These are phyloP conservation scores for Nannizziopsis arthrosporioides DNA, from an alignment of 2,329 filamentous ascomycete species.

Conservation along the genomic window DNA sequence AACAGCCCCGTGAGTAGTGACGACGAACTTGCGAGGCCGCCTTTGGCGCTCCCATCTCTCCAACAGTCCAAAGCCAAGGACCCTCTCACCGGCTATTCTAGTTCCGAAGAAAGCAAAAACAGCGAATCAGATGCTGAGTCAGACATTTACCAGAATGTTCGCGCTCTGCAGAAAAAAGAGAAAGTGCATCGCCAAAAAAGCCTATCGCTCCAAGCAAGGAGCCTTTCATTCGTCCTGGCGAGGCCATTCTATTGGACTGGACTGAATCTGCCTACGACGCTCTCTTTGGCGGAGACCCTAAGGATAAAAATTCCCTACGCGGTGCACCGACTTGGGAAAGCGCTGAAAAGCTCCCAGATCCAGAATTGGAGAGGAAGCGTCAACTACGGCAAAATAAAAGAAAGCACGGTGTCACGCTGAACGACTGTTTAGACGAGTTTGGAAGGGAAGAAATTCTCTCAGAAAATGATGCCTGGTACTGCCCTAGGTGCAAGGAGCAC, in stretches of 20 bases:
- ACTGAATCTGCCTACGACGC: conserved; percentile 54
- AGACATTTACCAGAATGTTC: conserved; percentile 18
- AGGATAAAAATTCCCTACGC: conserved; percentile 41
- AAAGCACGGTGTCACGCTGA: conserved; percentile 67
- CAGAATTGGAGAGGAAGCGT: conserved; percentile 53
- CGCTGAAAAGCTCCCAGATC: conserved; percentile 44
- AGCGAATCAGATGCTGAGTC: conserved; percentile 25
- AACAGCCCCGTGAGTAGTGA: conserved; percentile 24
- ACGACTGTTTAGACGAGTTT: conserved; percentile 89
- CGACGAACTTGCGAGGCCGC: conserved; percentile 22
- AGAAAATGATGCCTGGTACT: conserved; percentile 96
- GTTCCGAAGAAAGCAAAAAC: conserved; percentile 16
- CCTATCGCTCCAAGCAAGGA: conserved; percentile 30
- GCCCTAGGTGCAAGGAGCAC: conserved; percentile 87
- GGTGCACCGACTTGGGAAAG: conserved; percentile 50
- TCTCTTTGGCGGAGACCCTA: conserved; percentile 47
- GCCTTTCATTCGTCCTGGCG: conserved; percentile 64
- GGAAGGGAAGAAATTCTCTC: conserved; percentile 88
- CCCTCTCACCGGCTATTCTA: conserved; percentile 17
- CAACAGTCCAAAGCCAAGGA: conserved; percentile 9
- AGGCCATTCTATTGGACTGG: conserved; percentile 85
- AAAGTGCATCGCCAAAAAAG: conserved; percentile 19
- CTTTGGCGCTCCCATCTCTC: conserved; percentile 10
- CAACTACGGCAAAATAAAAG: conserved; percentile 52
- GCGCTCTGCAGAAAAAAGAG: background rate